phyloP scores from a whole-genome alignment of 73 alveolate genomes.

The Paramecium bursaria region DNA sequence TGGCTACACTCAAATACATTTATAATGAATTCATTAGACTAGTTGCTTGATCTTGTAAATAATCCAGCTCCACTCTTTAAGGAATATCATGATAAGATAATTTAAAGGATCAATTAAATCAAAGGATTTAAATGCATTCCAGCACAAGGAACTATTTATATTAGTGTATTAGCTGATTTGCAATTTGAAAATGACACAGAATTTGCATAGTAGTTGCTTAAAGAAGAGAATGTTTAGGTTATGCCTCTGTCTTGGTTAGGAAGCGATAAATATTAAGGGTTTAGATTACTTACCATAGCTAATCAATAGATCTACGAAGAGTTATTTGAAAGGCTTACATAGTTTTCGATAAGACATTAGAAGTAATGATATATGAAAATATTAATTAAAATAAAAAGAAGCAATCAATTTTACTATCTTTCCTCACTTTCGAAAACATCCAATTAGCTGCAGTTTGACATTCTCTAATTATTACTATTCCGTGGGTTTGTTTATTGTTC shows the following conservation, averaged over 20 bases:
- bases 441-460: too few relatives aligned
- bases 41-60: conserved; percentile 71
- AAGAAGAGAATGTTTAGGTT: conserved; percentile 53
- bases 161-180: conserved; percentile 76
- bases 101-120: conserved; percentile 63
- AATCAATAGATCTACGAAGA: conserved; percentile 43
- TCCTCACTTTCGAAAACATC: too few relatives aligned
- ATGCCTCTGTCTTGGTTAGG: conserved; percentile 52
- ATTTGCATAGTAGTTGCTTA: conserved; percentile 27
- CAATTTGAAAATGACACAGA: conserved; percentile 53
- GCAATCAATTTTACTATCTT: too few relatives aligned
- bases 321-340: conserved; percentile 42
- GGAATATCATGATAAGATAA: conserved; percentile 73
- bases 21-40: conserved; percentile 73
- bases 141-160: conserved; percentile 86
- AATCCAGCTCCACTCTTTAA: conserved; percentile 70
- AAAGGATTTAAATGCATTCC: conserved; percentile 77
- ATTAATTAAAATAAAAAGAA: too few relatives aligned
- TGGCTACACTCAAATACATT: conserved; percentile 79
- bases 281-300: conserved; percentile 66
- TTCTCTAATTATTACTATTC: too few relatives aligned
- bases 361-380: too few relatives aligned
- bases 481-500: too few relatives aligned
- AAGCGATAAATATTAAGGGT: conserved; percentile 50
- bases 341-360: too few relatives aligned